Evolutionary conservation across 169 alveolate species (phyloP).

Genomic region (Toxoplasma gondii): DNA sequence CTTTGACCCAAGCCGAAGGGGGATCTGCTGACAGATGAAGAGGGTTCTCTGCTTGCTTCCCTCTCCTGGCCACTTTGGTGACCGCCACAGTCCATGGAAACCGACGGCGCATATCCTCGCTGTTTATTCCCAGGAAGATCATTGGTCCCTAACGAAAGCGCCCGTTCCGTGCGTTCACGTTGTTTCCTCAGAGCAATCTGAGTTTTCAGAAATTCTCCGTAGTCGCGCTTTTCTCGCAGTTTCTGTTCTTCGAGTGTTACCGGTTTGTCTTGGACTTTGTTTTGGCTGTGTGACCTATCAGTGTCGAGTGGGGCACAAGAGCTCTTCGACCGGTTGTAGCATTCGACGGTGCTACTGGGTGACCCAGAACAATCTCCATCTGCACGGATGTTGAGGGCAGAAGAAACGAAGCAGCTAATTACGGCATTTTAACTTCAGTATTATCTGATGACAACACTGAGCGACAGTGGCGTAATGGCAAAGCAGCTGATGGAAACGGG

Average conservation of each 20-base stretch:
- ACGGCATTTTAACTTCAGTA: too few relatives aligned
- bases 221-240: not conserved
- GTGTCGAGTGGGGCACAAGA: too few relatives aligned
- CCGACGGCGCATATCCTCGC: not conserved
- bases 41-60: not conserved
- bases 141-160: not conserved
- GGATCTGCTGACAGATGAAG: not conserved
- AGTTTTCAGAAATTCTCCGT: not conserved
- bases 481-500: too few relatives aligned
- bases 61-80: not conserved
- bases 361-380: too few relatives aligned
- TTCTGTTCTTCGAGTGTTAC: not conserved
- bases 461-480: too few relatives aligned
- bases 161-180: not conserved
- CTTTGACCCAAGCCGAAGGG: not conserved
- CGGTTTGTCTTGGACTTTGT: too few relatives aligned
- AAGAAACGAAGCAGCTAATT: too few relatives aligned
- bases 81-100: not conserved
- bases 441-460: too few relatives aligned
- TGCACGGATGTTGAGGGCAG: too few relatives aligned
- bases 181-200: conserved; percentile 7
- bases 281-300: too few relatives aligned
- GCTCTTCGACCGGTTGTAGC: too few relatives aligned
- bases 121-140: not conserved
- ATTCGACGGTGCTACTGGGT: too few relatives aligned